phyloP scores from a whole-genome alignment of 345 rosid species.

The Cardamine occulta region DNA sequence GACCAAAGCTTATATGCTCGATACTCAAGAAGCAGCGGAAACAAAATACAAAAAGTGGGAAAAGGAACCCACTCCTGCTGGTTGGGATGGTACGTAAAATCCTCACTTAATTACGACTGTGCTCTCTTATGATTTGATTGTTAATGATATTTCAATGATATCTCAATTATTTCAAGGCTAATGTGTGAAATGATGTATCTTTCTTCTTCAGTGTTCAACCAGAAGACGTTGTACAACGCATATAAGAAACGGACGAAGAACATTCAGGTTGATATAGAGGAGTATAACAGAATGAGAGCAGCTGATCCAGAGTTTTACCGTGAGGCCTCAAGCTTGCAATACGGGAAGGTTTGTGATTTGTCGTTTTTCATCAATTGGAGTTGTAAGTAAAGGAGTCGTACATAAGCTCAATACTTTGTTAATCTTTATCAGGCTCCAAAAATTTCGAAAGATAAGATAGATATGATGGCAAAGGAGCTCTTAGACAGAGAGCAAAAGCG shows the following conservation, averaged over 20 bases:
- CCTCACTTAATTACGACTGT: background rate
- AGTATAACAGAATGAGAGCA: conserved; percentile 94
- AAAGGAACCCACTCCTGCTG: conserved; percentile 88
- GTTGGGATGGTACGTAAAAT: conserved; percentile 86
- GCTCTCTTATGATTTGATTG: background rate
- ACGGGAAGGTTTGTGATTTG: conserved; percentile 73
- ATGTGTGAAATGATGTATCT: conserved; percentile 24
- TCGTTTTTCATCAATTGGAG: background rate
- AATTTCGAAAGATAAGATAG: conserved; percentile 72
- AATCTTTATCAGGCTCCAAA: conserved; percentile 72
- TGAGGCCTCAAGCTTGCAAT: conserved; percentile 88
- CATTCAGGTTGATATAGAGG: conserved; percentile 71
- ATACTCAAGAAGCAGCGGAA: conserved; percentile 92
- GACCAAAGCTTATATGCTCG: conserved; percentile 80
- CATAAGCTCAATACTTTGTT: background rate
- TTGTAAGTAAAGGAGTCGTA: conserved; percentile 1
- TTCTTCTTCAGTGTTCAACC: conserved; percentile 72
- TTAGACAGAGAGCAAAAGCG: conserved; percentile 77
- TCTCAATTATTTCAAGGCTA: conserved; percentile 11
- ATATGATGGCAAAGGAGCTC: conserved; percentile 87
- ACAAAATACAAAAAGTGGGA: conserved; percentile 95
- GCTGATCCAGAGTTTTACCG: conserved; percentile 98
- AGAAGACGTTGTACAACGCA: conserved; percentile 82
- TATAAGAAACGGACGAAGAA: conserved; percentile 88
- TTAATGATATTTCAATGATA: background rate